Evolutionary conservation across 345 rosid species (phyloP).

Genomic region (Toxicodendron radicans): DNA sequence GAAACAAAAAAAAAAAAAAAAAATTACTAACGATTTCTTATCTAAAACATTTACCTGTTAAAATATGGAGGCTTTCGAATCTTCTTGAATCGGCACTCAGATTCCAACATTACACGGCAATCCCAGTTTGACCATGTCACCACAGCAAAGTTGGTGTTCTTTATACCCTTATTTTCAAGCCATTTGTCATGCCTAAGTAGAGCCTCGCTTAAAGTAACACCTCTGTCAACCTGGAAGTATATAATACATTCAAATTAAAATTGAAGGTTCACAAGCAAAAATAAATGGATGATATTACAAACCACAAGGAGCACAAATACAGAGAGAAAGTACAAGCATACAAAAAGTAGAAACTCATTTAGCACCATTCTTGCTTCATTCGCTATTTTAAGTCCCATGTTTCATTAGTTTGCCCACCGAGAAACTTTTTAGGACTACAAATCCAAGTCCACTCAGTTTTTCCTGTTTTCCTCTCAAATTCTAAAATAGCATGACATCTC

Average conservation of each 20-base stretch:
- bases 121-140: constrained; percentile 68
- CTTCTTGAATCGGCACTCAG: constrained; percentile 55
- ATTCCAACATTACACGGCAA: constrained; percentile 58
- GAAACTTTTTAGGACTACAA: no score
- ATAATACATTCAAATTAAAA: not conserved
- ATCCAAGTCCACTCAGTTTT: no score
- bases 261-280: not conserved
- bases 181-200: constrained; percentile 54
- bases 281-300: not conserved
- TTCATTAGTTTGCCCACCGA: no score
- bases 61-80: constrained; percentile 57
- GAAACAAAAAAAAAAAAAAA: not conserved
- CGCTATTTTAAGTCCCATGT: no score
- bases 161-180: constrained; percentile 57
- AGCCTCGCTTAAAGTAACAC: constrained; percentile 47
- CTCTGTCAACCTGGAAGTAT: constrained; percentile 44
- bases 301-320: not conserved
- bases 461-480: no score
- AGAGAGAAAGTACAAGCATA: not conserved
- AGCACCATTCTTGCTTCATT: not conserved
- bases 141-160: constrained; percentile 50
- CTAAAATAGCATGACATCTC: no score
- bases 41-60: constrained; percentile 33
- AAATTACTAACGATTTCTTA: not conserved
- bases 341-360: not conserved